Conservation (phyloP, 192 early-diverging fungal species). For the Coemansia sp. region DNA sequence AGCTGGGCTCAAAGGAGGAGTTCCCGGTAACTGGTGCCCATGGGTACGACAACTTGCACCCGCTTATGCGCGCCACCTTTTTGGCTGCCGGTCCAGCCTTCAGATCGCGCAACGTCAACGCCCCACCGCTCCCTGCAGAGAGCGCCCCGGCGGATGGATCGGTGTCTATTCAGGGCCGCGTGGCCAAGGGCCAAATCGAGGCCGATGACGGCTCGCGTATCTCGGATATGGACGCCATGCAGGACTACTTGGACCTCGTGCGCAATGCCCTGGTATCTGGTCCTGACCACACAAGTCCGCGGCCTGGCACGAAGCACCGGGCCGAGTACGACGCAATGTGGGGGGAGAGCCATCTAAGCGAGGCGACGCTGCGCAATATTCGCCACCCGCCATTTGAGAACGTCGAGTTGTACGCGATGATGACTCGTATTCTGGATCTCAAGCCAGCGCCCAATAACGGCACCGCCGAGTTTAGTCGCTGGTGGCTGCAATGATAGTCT, state of each 20-base stretch:
- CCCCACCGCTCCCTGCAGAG: conserved; percentile 1
- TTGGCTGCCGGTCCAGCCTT: conserved; percentile 76
- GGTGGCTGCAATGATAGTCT: conserved; percentile 27
- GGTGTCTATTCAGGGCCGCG: not conserved
- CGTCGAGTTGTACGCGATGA: conserved; percentile 70
- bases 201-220: conserved; percentile 19
- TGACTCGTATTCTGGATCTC: conserved; percentile 60
- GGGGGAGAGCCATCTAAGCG: conserved; percentile 24
- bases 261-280: conserved; percentile 22
- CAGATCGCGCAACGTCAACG: conserved; percentile 10
- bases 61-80: conserved; percentile 85
- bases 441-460: conserved; percentile 73
- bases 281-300: not conserved
- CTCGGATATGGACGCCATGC: conserved; percentile 43
- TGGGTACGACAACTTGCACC: conserved; percentile 77
- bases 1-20: conserved; percentile 4
- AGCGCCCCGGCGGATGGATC: not conserved
- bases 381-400: conserved; percentile 63
- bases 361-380: conserved; percentile 18
- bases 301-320: conserved; percentile 4
- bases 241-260: conserved; percentile 43
- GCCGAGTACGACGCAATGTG: conserved; percentile 38
- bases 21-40: conserved; percentile 64
- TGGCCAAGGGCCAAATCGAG: conserved; percentile 9
- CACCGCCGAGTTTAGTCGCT: conserved; percentile 43